Conservation (phyloP, 495 filamentous ascomycete species). For the Penicillium ucsense region DNA sequence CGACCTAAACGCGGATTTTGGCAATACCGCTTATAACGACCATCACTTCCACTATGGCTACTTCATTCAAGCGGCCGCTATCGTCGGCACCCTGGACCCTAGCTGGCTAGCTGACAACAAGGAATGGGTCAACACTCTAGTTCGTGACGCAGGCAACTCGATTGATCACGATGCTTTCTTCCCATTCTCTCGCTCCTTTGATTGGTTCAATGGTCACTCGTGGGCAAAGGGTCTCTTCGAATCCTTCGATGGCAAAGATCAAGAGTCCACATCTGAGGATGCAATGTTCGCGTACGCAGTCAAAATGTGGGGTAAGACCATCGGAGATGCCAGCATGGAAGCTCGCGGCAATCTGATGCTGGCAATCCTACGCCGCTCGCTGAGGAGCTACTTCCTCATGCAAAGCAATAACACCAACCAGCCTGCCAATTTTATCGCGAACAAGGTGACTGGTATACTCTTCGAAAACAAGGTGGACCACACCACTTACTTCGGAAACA, state of each 20-base stretch:
- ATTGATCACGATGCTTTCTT: conserved; percentile 61
- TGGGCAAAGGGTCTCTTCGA: conserved; percentile 96
- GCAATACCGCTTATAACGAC: conserved; percentile 85
- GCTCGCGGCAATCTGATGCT: conserved; percentile 82
- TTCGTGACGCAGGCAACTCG: conserved; percentile 73
- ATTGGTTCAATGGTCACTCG: conserved; percentile 92
- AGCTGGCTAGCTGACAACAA: conserved; percentile 64
- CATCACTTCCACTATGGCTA: conserved; percentile 93
- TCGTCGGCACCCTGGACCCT: conserved; percentile 74
- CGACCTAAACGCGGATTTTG: conserved; percentile 65
- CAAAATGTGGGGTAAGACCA: conserved; percentile 86
- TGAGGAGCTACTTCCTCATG: conserved; percentile 78
- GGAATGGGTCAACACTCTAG: conserved; percentile 70
- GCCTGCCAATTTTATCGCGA: conserved; percentile 65
- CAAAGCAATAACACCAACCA: conserved; percentile 60
- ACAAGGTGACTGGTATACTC: conserved; percentile 85
- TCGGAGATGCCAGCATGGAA: conserved; percentile 70
- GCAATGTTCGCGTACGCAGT: conserved; percentile 78
- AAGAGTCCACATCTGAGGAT: conserved; percentile 90
- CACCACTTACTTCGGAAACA: conserved; percentile 81
- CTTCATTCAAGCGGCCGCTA: conserved; percentile 80
- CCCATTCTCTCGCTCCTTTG: conserved; percentile 78
- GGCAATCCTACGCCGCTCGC: conserved; percentile 55
- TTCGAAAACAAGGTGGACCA: conserved; percentile 98
- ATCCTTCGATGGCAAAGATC: conserved; percentile 81